Evolutionary conservation across 1,284 basidiomycete genomes (phyloP).

Genomic region (Leccinum angustisporum): DNA sequence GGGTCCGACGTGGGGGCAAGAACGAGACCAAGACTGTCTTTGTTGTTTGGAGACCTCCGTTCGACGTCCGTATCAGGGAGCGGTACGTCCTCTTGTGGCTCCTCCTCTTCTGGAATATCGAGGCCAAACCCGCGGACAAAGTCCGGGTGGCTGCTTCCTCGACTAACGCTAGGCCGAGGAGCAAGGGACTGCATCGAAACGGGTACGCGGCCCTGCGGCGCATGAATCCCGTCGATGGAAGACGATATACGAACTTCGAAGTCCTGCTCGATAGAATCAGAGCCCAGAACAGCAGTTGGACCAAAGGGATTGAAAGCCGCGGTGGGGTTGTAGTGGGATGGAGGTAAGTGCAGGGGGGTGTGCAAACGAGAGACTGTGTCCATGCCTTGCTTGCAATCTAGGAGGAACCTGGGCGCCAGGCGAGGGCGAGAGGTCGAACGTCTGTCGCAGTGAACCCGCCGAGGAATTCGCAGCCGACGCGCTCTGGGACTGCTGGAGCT

Average conservation of each 20-base stretch:
- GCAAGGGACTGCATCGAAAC: conserved; percentile 47
- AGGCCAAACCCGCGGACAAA: conserved; percentile 76
- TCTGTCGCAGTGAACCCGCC: conserved; percentile 62
- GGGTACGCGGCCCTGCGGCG: conserved; percentile 62
- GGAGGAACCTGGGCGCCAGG: conserved; percentile 45
- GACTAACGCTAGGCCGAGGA: conserved; percentile 41
- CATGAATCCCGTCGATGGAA: conserved; percentile 42
- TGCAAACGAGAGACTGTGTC: conserved; percentile 69
- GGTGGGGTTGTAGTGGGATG: conserved; percentile 41
- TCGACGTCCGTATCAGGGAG: conserved; percentile 26
- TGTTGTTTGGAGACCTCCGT: conserved; percentile 29
- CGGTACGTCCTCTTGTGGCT: conserved; percentile 42
- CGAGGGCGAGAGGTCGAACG: conserved; percentile 52
- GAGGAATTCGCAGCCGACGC: conserved; percentile 53
- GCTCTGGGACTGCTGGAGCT: conserved; percentile 71
- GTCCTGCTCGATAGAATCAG: conserved; percentile 43
- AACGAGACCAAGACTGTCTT: conserved; percentile 17
- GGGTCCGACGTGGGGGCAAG: conserved; percentile 22
- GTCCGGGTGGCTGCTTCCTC: conserved; percentile 61
- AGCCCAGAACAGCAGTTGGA: conserved; percentile 49
- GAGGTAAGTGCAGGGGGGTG: conserved; percentile 41
- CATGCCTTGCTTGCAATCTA: conserved; percentile 56
- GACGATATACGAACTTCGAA: conserved; percentile 16
- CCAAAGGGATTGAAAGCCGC: conserved; percentile 63
- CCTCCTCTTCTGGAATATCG: conserved; percentile 68